These are phyloP conservation scores for Trichoderma simmonsii DNA, from an alignment of 2,329 filamentous ascomycete genomes.

Conservation along the genomic window DNA sequence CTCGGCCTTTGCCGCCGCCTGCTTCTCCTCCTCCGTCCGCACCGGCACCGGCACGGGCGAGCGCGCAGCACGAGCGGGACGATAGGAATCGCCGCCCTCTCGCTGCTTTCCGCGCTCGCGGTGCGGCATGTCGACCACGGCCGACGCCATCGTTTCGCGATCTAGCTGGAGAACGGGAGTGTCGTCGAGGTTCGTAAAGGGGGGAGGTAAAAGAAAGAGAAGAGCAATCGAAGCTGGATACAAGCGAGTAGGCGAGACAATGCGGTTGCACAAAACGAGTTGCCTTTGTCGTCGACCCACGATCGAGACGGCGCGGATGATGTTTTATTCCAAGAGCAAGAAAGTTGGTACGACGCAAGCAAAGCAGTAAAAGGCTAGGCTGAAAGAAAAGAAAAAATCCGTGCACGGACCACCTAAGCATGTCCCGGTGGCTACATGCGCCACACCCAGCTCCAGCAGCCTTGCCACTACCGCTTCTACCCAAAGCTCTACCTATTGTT, in stretches of 20 bases:
- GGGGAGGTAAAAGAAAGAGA: not conserved
- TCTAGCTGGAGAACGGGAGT: not conserved
- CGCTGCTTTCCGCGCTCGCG: conserved; percentile 36
- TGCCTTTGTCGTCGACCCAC: not conserved
- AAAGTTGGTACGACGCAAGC: not conserved
- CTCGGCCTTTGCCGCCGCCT: conserved; percentile 84
- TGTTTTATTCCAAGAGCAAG: not conserved
- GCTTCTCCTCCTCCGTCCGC: conserved; percentile 76
- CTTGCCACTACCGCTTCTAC: not conserved
- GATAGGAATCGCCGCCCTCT: conserved; percentile 45
- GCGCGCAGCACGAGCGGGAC: conserved; percentile 38
- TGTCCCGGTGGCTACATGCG: not conserved
- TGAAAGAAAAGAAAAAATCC: conserved; percentile 27
- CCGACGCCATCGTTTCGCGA: conserved; percentile 42
- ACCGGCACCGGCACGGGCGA: conserved; percentile 38
- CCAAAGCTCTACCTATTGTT: not conserved
- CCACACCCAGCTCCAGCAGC: conserved; percentile 1
- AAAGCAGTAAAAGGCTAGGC: not conserved
- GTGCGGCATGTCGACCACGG: conserved; percentile 41
- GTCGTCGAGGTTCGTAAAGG: not conserved
- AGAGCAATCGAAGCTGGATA: not conserved
- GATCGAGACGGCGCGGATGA: conserved; percentile 4
- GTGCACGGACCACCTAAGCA: conserved; percentile 24
- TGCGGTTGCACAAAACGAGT: not conserved
- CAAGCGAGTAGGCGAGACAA: not conserved